Base-by-base conservation (phyloP, 345 rosid genomes). In the Salix caprea region DNA sequence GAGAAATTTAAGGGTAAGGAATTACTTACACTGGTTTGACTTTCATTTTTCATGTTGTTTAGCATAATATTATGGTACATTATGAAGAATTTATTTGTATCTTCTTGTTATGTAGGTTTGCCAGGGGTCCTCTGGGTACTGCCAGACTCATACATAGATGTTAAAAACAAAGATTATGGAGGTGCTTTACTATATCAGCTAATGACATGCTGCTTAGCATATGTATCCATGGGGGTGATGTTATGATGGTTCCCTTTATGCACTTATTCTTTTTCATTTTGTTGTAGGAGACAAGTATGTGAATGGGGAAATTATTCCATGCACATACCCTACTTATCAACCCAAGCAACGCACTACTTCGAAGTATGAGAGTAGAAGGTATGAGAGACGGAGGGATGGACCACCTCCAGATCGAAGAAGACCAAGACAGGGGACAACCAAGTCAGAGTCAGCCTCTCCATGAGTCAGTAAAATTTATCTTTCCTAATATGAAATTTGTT, bases 81-180 rank as follows among this genome's bases (percentile, higher is more conserved):
- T 46, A 46, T 1, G 6, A 46, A 46, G 18, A 46, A 46, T 46
- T 46, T 46, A 65, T 65, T 30, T 54, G 28, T 42, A 1, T 66
- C 37, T 2, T n/a, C 21, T 2, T 74, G 37, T 72, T 69, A 60
- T 85, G 81, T 78, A 95, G 99, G 99, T 76, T 83, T 95, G 84
- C 99, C 99, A 73, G 99, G 99, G 26, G 99, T 95, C 71, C 94
- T 93, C 6, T 95, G 99, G 99, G 99, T 93, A 44, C 85, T 95
- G 34, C 99, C 99, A 0, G 99, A 95, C 82, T 95, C 97, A 11
- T 95, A 91, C 83, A 95, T 95, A 56, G 97, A 95, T 79, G 96
- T 93, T 62, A 95, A 95, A 80, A 95, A 95, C 88, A 95, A 95
- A 79, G 99, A 95, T 83, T 95, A 95, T 77, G 99, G 99, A 91